Conservation (phyloP, 495 filamentous ascomycete genomes). For the Clohesyomyces aquaticus region DNA sequence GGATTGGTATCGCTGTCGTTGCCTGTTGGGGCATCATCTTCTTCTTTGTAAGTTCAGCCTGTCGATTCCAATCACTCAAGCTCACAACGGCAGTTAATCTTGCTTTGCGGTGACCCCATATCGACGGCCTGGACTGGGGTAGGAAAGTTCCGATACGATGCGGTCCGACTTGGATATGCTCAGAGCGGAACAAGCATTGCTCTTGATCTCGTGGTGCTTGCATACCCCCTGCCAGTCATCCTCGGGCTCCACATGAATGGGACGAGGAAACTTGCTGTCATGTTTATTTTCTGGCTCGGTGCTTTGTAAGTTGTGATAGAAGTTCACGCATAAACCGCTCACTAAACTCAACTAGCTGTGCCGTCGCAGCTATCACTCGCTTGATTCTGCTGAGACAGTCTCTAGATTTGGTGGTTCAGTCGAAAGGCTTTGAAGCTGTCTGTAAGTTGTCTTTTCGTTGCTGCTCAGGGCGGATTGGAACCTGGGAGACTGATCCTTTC, state of each 20-base stretch:
- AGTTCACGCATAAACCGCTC: neutral
- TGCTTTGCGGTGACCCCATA: slow-evolving; percentile 8
- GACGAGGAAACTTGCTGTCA: slow-evolving; percentile 32
- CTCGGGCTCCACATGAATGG: slow-evolving; percentile 27
- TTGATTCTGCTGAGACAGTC: slow-evolving; percentile 10
- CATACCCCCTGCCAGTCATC: slow-evolving; percentile 38
- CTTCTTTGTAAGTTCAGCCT: slow-evolving; percentile 6
- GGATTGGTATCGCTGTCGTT: slow-evolving; percentile 9
- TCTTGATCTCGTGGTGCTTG: slow-evolving; percentile 37
- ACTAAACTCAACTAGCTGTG: slow-evolving; percentile 25
- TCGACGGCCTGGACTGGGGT: neutral
- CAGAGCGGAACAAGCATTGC: slow-evolving; percentile 25
- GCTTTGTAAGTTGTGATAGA: slow-evolving; percentile 37
- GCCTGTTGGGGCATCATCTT: slow-evolving; percentile 9
- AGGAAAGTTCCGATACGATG: neutral
- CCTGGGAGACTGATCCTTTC: slow-evolving; percentile 7
- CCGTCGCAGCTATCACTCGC: slow-evolving; percentile 38
- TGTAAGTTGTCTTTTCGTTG: slow-evolving; percentile 5
- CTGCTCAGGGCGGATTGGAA: neutral
- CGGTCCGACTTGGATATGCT: neutral
- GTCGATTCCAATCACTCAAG: neutral
- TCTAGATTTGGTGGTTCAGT: neutral
- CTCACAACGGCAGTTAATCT: slow-evolving; percentile 3
- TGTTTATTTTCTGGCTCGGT: slow-evolving; percentile 43
- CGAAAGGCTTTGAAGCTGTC: neutral